Evolutionary conservation across 192 early-diverging fungal species (phyloP).

Genomic region (Oehlia diaphana): DNA sequence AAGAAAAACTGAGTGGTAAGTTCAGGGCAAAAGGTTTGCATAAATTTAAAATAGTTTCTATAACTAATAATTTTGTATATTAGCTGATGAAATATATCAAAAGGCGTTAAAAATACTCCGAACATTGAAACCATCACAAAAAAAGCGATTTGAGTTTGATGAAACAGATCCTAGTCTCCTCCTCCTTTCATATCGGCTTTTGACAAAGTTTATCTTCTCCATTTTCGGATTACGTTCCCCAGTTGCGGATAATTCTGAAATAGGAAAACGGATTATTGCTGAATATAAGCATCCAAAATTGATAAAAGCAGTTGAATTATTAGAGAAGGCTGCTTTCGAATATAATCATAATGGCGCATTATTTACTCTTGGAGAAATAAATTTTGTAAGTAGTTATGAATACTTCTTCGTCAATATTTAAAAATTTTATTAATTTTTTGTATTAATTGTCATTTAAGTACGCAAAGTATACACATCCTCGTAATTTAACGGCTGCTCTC

Average conservation of each 20-base stretch:
- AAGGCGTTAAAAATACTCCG: not conserved
- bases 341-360: slow-evolving; percentile 56
- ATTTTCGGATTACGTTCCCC: not conserved
- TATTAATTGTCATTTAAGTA: not conserved
- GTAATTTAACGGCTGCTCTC: slow-evolving; percentile 63
- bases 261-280: not conserved
- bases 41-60: not conserved
- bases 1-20: not conserved
- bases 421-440: not conserved
- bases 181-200: not conserved
- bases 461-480: slow-evolving; percentile 24
- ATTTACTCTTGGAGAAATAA: slow-evolving; percentile 69
- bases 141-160: not conserved
- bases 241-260: not conserved
- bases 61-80: not conserved
- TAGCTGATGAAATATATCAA: slow-evolving; percentile 22
- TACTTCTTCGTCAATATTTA: not conserved
- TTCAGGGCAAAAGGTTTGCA: not conserved
- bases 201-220: not conserved
- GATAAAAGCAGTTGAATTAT: slow-evolving; percentile 39
- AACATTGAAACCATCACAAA: not conserved
- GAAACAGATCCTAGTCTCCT: not conserved
- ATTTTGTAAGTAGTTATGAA: slow-evolving; percentile 57
- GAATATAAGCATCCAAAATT: slow-evolving; percentile 30
- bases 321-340: slow-evolving; percentile 50